phyloP scores from a whole-genome alignment of 768 basidiomycete species.

The Naganishia vishniacii region DNA sequence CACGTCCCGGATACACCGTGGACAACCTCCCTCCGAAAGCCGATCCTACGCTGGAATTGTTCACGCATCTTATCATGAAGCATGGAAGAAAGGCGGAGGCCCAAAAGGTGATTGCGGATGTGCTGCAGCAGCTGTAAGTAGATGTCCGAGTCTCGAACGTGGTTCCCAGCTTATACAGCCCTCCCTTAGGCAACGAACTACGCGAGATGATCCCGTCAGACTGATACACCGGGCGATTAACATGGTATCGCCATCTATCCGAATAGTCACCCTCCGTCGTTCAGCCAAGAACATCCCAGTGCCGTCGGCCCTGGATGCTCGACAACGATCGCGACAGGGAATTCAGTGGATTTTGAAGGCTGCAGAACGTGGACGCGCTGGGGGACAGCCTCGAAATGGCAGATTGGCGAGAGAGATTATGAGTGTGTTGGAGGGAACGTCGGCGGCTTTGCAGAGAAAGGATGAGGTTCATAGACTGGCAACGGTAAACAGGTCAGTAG shows the following conservation, averaged over 20 bases:
- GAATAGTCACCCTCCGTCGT: slow-evolving; percentile 56
- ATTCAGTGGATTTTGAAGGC: slow-evolving; percentile 67
- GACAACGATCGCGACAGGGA: slow-evolving; percentile 67
- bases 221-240: slow-evolving; percentile 69
- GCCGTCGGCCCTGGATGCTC: slow-evolving; percentile 70
- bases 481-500: slow-evolving; percentile 58
- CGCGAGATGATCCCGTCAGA: slow-evolving; percentile 70
- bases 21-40: slow-evolving; percentile 37
- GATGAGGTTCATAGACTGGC: slow-evolving; percentile 62
- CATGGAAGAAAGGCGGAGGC: slow-evolving; percentile 46
- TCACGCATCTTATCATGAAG: slow-evolving; percentile 47
- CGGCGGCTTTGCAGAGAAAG: slow-evolving; percentile 59
- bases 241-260: slow-evolving; percentile 65
- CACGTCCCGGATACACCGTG: slow-evolving; percentile 33
- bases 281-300: slow-evolving; percentile 63
- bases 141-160: neutral
- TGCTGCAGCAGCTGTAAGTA: slow-evolving; percentile 40
- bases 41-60: slow-evolving; percentile 43
- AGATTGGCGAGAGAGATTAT: slow-evolving; percentile 70
- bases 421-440: slow-evolving; percentile 59
- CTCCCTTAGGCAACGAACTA: slow-evolving; percentile 67
- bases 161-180: neutral
- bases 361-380: slow-evolving; percentile 57
- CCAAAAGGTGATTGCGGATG: slow-evolving; percentile 33
- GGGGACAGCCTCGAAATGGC: slow-evolving; percentile 55